Conservation (phyloP, 116 monocot species). For the Thalassia testudinum region DNA sequence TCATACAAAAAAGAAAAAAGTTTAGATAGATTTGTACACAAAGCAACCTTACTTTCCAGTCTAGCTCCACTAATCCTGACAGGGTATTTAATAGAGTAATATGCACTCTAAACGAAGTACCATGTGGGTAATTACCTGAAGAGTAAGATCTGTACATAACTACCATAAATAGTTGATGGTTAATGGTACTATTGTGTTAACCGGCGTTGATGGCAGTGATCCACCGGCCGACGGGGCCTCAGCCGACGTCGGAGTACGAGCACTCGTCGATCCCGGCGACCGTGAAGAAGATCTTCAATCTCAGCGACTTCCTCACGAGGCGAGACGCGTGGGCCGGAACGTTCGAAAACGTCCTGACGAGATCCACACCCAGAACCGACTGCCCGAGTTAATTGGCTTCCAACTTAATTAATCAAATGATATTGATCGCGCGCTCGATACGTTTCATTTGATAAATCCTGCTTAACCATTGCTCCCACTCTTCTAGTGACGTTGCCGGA, state of each 20-base stretch:
- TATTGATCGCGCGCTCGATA: too few species aligned
- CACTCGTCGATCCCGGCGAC: slow-evolving; percentile 94
- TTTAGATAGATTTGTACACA: too few species aligned
- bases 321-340: slow-evolving; percentile 89
- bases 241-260: slow-evolving; percentile 66
- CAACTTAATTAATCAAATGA: too few species aligned
- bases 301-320: slow-evolving; percentile 53
- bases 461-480: too few species aligned
- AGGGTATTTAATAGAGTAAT: too few species aligned
- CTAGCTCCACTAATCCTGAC: too few species aligned
- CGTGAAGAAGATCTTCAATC: slow-evolving; percentile 82
- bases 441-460: too few species aligned
- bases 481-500: slow-evolving; percentile 38
- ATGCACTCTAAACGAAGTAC: too few species aligned
- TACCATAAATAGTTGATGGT: not conserved
- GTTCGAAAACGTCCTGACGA: slow-evolving; percentile 50
- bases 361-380: slow-evolving; percentile 23
- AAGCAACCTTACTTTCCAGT: too few species aligned
- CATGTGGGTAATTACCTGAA: too few species aligned
- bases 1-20: too few species aligned
- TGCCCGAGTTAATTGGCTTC: slow-evolving; percentile 27
- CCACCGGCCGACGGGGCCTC: slow-evolving; percentile 47
- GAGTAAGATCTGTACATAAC: too few species aligned
- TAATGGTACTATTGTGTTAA: not conserved
- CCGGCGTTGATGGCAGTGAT: slow-evolving; percentile 24